Percentiles rank a stretch among this genome's conserved stretches.
phyloP scores from a whole-genome alignment of 2,329 filamentous ascomycete species.

The Hypoxylon rubiginosum region DNA sequence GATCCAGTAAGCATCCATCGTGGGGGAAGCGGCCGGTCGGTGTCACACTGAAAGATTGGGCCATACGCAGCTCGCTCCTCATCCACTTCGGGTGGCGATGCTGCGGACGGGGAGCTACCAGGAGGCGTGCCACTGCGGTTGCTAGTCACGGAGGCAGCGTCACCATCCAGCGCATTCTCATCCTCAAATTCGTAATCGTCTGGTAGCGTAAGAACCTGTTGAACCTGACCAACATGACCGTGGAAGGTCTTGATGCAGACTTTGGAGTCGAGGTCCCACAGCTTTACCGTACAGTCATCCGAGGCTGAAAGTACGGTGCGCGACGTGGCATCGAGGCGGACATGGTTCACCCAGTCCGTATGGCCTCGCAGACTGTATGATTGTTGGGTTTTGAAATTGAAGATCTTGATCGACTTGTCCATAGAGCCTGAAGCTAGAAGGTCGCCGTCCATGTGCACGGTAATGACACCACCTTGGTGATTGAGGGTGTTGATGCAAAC shows the following conservation, averaged over 20 bases:
- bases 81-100: constrained; percentile 46
- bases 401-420: constrained; percentile 91
- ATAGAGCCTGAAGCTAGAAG: constrained; percentile 90
- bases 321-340: constrained; percentile 84
- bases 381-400: constrained; percentile 88
- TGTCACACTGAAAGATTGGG: constrained; percentile 71
- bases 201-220: constrained; percentile 88
- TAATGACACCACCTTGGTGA: constrained; percentile 86
- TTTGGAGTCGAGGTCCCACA: constrained; percentile 93
- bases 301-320: constrained; percentile 93
- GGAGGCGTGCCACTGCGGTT: constrained; percentile 60
- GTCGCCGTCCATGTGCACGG: constrained; percentile 87
- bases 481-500: constrained; percentile 85
- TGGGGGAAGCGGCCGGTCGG: constrained; percentile 78
- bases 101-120: constrained; percentile 44
- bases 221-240: constrained; percentile 94
- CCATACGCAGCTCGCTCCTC: constrained; percentile 70
- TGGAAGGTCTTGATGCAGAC: constrained; percentile 82
- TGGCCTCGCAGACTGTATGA: constrained; percentile 87
- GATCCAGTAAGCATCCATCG: constrained; percentile 94
- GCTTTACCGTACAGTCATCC: constrained; percentile 89
- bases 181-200: constrained; percentile 92
- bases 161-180: constrained; percentile 66
- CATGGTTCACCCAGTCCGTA: constrained; percentile 96
- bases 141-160: constrained; percentile 66